Percentiles rank a stretch among this genome's conserved stretches.
These are phyloP conservation scores for Aureobasidium lini DNA, from an alignment of 2,329 filamentous ascomycete species.

Conservation along the genomic window DNA sequence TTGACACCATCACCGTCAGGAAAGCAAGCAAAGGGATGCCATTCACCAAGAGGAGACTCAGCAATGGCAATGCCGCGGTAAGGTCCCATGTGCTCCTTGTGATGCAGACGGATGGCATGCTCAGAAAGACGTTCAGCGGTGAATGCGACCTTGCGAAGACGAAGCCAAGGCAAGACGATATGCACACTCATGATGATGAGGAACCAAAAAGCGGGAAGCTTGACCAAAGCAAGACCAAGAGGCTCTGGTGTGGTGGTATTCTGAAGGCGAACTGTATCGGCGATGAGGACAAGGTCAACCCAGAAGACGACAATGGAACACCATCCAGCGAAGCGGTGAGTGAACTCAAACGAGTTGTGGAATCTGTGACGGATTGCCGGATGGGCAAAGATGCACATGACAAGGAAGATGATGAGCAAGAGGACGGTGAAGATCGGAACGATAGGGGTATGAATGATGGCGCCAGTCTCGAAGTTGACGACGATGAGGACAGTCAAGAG, in stretches of 20 bases:
- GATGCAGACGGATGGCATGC: slow-evolving; percentile 64
- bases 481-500: slow-evolving; percentile 30
- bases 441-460: slow-evolving; percentile 26
- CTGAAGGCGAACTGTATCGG: slow-evolving; percentile 33
- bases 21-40: slow-evolving; percentile 70
- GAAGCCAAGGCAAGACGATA: slow-evolving; percentile 65
- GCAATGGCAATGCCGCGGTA: slow-evolving; percentile 50
- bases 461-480: slow-evolving; percentile 18
- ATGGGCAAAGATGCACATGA: slow-evolving; percentile 56
- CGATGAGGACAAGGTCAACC: slow-evolving; percentile 51
- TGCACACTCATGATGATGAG: slow-evolving; percentile 56
- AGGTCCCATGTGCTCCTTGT: slow-evolving; percentile 34
- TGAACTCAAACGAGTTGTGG: slow-evolving; percentile 63
- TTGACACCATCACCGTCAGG: slow-evolving; percentile 46
- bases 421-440: slow-evolving; percentile 47
- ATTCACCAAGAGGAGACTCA: slow-evolving; percentile 57
- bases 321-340: slow-evolving; percentile 68
- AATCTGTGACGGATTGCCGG: slow-evolving; percentile 54
- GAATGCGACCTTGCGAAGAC: slow-evolving; percentile 60
- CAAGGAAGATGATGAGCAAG: slow-evolving; percentile 49
- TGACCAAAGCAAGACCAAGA: slow-evolving; percentile 32
- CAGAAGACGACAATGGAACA: slow-evolving; percentile 58
- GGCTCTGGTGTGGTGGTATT: slow-evolving; percentile 18
- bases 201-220: slow-evolving; percentile 57
- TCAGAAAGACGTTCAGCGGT: slow-evolving; percentile 60